These are phyloP conservation scores for Pleochaeta shiraiana DNA, from an alignment of 2,329 filamentous ascomycete species.

Conservation along the genomic window DNA sequence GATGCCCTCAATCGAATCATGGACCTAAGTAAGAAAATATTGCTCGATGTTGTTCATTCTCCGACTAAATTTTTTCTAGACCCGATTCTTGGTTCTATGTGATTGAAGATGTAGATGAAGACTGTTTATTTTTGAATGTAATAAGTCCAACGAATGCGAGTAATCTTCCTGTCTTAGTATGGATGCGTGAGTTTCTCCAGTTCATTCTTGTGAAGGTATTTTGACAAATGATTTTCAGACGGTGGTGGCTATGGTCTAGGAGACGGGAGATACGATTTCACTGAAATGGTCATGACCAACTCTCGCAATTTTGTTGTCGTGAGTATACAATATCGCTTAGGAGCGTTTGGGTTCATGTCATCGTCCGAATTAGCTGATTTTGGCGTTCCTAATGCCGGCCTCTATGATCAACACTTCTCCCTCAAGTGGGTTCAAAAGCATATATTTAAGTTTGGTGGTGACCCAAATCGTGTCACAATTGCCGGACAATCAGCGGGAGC, in stretches of 20 bases:
- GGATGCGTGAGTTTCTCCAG: slow-evolving; percentile 5
- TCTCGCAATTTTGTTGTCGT: slow-evolving; percentile 16
- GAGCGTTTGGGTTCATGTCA: slow-evolving; percentile 24
- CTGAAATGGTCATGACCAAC: slow-evolving; percentile 11
- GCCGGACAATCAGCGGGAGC: slow-evolving; percentile 25
- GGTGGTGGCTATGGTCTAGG: slow-evolving; percentile 17
- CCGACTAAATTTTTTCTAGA: not conserved
- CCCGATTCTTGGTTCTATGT: not conserved
- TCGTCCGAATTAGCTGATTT: slow-evolving; percentile 23
- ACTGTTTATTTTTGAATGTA: slow-evolving; percentile 33
- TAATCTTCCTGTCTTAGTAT: slow-evolving; percentile 15
- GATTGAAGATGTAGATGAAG: slow-evolving; percentile 20
- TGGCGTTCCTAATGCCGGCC: slow-evolving; percentile 23
- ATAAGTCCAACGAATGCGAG: slow-evolving; percentile 24
- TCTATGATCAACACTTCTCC: slow-evolving; percentile 19
- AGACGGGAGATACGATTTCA: slow-evolving; percentile 1
- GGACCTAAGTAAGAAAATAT: not conserved
- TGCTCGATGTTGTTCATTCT: no score
- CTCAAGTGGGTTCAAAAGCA: slow-evolving; percentile 16
- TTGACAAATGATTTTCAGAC: slow-evolving; percentile 25
- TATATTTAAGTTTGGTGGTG: slow-evolving; percentile 17
- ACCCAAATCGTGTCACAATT: slow-evolving; percentile 14
- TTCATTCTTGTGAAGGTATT: no score
- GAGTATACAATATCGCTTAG: slow-evolving; percentile 24
- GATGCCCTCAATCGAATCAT: slow-evolving; percentile 12